Conservation (phyloP, 2,329 filamentous ascomycete species). For the Fusarium metavorans region DNA sequence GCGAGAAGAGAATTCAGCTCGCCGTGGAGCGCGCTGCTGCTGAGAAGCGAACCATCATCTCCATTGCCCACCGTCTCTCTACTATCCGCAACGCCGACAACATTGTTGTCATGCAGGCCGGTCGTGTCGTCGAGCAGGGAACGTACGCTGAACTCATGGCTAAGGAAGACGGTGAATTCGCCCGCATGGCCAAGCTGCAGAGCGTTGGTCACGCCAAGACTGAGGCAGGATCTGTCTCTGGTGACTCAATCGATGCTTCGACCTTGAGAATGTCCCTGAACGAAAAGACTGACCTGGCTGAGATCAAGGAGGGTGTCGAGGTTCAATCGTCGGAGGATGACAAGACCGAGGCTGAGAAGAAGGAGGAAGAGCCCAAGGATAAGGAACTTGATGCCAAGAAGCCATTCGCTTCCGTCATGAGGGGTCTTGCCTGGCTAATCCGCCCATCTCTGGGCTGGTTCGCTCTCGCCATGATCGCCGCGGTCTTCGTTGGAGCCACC, state of each 20-base stretch:
- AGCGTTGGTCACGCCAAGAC: constrained; percentile 47
- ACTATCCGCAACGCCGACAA: constrained; percentile 73
- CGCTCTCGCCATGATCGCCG: constrained; percentile 54
- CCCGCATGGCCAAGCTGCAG: constrained; percentile 61
- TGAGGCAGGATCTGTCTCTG: constrained; percentile 44
- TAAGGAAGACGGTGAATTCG: constrained; percentile 62
- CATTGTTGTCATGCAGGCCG: constrained; percentile 74
- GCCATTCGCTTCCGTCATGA: constrained; percentile 52
- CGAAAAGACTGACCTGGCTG: constrained; percentile 25
- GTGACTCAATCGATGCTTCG: constrained; percentile 32
- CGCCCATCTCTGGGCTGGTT: constrained; percentile 55
- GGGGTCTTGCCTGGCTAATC: constrained; percentile 51
- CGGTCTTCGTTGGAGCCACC: constrained; percentile 65
- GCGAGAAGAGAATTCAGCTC: constrained; percentile 65
- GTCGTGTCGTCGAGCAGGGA: constrained; percentile 71
- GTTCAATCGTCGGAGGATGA: constrained; percentile 1
- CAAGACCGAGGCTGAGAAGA: neutral
- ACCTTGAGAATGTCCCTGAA: constrained; percentile 23
- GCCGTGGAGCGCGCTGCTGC: constrained; percentile 57
- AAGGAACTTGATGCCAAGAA: constrained; percentile 54
- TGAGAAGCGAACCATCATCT: constrained; percentile 71
- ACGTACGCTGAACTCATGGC: constrained; percentile 70
- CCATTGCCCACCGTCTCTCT: constrained; percentile 72
- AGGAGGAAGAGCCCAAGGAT: constrained; percentile 44
- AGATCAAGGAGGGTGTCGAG: constrained; percentile 13